phyloP scores from a whole-genome alignment of 768 basidiomycete species.

The Boletellus sp. region DNA sequence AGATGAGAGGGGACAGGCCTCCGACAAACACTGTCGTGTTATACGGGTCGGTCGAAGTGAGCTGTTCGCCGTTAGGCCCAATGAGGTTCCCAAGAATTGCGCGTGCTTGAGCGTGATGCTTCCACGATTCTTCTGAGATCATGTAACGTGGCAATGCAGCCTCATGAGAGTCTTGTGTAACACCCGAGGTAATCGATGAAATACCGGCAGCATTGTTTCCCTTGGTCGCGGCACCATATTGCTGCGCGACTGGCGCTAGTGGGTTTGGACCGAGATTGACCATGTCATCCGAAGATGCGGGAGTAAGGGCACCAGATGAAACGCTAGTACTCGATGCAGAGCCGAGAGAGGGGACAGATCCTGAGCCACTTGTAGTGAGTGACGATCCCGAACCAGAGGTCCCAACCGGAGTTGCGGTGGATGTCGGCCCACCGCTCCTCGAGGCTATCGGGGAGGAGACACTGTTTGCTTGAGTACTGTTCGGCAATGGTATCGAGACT shows the following conservation, averaged over 20 bases:
- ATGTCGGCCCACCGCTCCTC: constrained; percentile 15
- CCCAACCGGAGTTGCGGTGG: constrained; percentile 33
- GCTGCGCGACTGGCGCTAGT: constrained; percentile 47
- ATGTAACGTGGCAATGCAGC: constrained; percentile 48
- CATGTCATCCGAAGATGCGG: constrained; percentile 52
- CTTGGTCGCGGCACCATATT: constrained; percentile 38
- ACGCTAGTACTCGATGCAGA: constrained; percentile 45
- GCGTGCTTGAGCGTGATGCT: constrained; percentile 79
- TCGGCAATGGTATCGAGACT: constrained; percentile 48
- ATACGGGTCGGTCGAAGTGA: constrained; percentile 90
- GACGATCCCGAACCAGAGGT: constrained; percentile 47
- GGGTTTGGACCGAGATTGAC: constrained; percentile 44
- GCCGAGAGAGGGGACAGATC: constrained; percentile 48
- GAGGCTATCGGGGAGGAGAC: constrained; percentile 67
- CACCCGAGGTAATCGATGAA: constrained; percentile 31
- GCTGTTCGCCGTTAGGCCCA: constrained; percentile 81
- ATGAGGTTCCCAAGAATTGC: constrained; percentile 81
- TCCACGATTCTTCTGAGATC: constrained; percentile 75
- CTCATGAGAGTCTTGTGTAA: constrained; percentile 44
- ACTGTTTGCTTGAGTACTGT: constrained; percentile 50
- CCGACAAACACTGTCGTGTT: constrained; percentile 97
- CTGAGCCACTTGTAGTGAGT: constrained; percentile 43
- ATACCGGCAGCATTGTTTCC: constrained; percentile 24
- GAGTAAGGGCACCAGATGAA: constrained; percentile 48
- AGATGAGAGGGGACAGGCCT: constrained; percentile 81